A percentile compares a stretch with the other conserved stretches of the same genome.
Conservation (phyloP, 345 rosid genomes). For the Lenwebbia sp. region DNA sequence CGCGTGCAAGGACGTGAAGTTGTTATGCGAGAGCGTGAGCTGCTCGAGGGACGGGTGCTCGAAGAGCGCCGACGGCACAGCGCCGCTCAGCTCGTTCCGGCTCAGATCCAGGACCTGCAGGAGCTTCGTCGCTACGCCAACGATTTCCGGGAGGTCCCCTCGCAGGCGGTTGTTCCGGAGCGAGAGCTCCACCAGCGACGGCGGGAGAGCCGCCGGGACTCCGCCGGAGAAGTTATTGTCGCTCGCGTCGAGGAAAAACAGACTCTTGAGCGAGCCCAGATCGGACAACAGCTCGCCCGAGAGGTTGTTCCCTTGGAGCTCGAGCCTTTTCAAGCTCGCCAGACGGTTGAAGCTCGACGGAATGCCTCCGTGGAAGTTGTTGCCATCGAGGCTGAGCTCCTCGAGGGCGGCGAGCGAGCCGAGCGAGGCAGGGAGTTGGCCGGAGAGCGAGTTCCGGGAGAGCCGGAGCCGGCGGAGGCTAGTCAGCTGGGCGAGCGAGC, state of each 20-base stretch:
- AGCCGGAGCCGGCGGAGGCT: slow-evolving; percentile 43
- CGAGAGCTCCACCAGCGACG: slow-evolving; percentile 49
- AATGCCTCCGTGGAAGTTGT: slow-evolving; percentile 43
- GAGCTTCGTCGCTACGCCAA: slow-evolving; percentile 7
- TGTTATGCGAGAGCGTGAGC: slow-evolving; percentile 56
- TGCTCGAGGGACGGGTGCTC: slow-evolving; percentile 49
- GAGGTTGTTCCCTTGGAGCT: slow-evolving; percentile 60
- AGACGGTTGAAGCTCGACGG: slow-evolving; percentile 45
- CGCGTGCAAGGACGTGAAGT: slow-evolving; percentile 43
- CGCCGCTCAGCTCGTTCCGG: slow-evolving; percentile 48
- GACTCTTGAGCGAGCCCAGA: slow-evolving; percentile 38
- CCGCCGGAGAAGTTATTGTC: slow-evolving; percentile 50
- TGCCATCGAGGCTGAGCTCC: slow-evolving; percentile 62
- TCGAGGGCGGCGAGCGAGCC: slow-evolving; percentile 40
- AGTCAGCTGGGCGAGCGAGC: slow-evolving; percentile 43
- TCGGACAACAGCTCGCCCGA: slow-evolving; percentile 49
- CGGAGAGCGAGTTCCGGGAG: slow-evolving; percentile 54
- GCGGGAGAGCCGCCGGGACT: slow-evolving; percentile 37
- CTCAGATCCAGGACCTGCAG: slow-evolving; percentile 67
- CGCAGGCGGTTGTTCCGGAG: slow-evolving; percentile 55
- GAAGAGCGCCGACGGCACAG: slow-evolving; percentile 45
- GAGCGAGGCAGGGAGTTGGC: slow-evolving; percentile 47
- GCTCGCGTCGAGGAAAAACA: slow-evolving; percentile 56
- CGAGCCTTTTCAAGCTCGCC: slow-evolving; percentile 40
- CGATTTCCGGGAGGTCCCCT: slow-evolving; percentile 37